Percentiles rank a stretch among this genome's conserved stretches.
Conservation (phyloP, 2,329 filamentous ascomycete genomes). For the Colletotrichum cordylinicola region DNA sequence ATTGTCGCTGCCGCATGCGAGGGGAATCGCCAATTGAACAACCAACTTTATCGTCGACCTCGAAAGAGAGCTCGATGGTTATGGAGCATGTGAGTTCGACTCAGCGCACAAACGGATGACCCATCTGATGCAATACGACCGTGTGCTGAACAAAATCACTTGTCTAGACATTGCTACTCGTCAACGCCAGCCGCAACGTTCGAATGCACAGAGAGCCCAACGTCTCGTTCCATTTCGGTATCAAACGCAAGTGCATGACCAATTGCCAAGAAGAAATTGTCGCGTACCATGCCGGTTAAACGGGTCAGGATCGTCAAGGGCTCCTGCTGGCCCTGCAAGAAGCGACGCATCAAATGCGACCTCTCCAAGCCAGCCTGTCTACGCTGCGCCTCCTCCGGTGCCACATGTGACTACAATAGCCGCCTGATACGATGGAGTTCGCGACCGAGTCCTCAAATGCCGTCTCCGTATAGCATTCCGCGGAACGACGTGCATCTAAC, state of each 20-base stretch:
- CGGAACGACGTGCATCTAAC: constrained; percentile 21
- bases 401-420: constrained; percentile 40
- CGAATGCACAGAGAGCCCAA: neutral
- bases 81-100: neutral
- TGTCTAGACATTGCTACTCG: neutral
- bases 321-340: constrained; percentile 52
- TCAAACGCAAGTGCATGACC: neutral
- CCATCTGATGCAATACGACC: neutral
- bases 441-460: constrained; percentile 32
- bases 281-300: neutral
- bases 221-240: neutral
- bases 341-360: constrained; percentile 48
- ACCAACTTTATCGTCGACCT: neutral
- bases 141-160: neutral
- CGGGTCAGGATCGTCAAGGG: constrained; percentile 35
- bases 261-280: neutral
- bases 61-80: neutral
- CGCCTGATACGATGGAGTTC: constrained; percentile 48
- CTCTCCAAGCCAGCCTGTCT: constrained; percentile 41
- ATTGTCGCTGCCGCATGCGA: neutral
- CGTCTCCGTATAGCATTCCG: constrained; percentile 29
- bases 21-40: neutral
- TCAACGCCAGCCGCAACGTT: neutral
- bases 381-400: constrained; percentile 32
- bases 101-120: too few species aligned